Conservation (phyloP, 495 filamentous ascomycete species). For the Trichoderma virens region DNA sequence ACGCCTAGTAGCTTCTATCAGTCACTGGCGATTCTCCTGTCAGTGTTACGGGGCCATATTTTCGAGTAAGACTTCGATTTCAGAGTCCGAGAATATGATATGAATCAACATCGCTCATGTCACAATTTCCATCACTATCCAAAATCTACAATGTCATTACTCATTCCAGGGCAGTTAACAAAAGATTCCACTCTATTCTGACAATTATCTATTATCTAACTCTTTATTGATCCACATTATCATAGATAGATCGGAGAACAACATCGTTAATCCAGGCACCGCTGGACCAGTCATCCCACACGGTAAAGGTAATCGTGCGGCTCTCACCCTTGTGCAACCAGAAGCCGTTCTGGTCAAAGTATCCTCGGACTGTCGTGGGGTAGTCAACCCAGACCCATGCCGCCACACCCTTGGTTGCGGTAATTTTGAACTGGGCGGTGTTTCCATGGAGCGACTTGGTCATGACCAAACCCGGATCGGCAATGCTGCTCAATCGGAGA, state of each 20-base stretch:
- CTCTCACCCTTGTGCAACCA: background rate
- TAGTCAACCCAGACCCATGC: background rate
- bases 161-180: too few relatives aligned
- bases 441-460: background rate
- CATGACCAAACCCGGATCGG: background rate
- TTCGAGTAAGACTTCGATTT: too few relatives aligned
- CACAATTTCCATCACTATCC: too few relatives aligned
- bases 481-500: background rate
- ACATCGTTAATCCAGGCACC: background rate
- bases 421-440: background rate
- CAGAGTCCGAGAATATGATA: too few relatives aligned
- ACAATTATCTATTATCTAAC: background rate
- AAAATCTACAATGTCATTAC: too few relatives aligned
- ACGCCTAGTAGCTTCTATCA: too few relatives aligned
- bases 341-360: constrained; percentile 3
- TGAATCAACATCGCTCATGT: too few relatives aligned
- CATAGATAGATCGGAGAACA: background rate
- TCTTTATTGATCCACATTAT: background rate
- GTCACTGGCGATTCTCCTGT: too few relatives aligned
- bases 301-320: background rate
- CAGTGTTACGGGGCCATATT: too few relatives aligned
- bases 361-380: background rate
- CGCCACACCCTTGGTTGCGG: background rate
- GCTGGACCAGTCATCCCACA: background rate
- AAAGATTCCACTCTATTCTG: too few relatives aligned